These are phyloP conservation scores for Cystofilobasidium bisporidii DNA, from an alignment of 768 basidiomycete genomes.

Conservation along the genomic window DNA sequence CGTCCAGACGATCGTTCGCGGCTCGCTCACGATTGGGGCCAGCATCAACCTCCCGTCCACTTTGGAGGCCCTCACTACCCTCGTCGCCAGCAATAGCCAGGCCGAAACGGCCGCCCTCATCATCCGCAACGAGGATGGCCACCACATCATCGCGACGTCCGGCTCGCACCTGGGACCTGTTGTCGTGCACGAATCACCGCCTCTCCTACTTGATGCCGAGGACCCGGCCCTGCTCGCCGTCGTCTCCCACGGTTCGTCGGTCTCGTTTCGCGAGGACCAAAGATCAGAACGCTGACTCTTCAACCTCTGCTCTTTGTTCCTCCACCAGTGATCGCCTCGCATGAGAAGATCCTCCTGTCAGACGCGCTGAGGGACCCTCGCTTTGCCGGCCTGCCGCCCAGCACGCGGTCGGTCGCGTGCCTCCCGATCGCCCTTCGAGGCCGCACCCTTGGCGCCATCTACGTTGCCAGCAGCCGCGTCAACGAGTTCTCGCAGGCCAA, in stretches of 20 bases:
- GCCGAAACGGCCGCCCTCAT: constrained; percentile 61
- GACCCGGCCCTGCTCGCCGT: background rate
- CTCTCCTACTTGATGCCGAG: background rate
- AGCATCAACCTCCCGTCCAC: constrained; percentile 38
- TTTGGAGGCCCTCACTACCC: constrained; percentile 52
- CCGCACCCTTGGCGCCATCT: constrained; percentile 12
- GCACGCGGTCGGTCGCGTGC: constrained; percentile 7
- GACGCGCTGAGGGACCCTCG: background rate
- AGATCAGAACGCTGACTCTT: background rate
- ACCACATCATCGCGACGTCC: constrained; percentile 61
- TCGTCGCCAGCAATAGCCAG: constrained; percentile 50
- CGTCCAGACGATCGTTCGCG: constrained; percentile 59
- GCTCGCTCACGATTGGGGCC: constrained; percentile 57
- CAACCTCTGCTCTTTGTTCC: background rate
- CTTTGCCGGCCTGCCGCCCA: background rate
- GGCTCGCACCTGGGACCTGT: constrained; percentile 54
- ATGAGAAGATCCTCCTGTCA: background rate
- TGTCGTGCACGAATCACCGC: constrained; percentile 53
- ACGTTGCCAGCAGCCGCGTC: constrained; percentile 2
- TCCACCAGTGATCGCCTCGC: background rate
- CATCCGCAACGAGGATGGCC: constrained; percentile 59
- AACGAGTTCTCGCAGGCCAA: constrained; percentile 52
- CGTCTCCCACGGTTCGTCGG: background rate
- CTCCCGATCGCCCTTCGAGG: constrained; percentile 16
- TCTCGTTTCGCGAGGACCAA: background rate